phyloP scores from a whole-genome alignment of 805 yeast species.

The Starmerella stigmatis region DNA sequence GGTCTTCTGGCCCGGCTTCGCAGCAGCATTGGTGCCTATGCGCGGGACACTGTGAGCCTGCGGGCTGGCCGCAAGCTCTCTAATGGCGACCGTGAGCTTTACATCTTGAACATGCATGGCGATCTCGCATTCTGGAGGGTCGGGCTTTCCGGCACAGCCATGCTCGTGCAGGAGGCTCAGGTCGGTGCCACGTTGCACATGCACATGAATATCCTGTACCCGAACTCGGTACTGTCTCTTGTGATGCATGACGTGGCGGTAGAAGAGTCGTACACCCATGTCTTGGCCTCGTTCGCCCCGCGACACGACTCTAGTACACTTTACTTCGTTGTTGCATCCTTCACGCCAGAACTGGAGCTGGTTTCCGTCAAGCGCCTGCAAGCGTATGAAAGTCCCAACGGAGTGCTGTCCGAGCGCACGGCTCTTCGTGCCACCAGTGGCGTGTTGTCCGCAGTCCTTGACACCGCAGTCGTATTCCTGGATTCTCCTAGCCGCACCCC shows the following conservation, averaged over 20 bases:
- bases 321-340: conserved; percentile 46
- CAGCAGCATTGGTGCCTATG: conserved; percentile 12
- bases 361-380: conserved; percentile 59
- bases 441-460: conserved; percentile 52
- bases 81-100: conserved; percentile 40
- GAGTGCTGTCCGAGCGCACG: conserved; percentile 35
- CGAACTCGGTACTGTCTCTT: conserved; percentile 43
- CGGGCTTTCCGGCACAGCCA: conserved; percentile 38
- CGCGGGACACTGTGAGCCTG: conserved; percentile 45
- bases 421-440: conserved; percentile 43
- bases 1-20: conserved; percentile 9
- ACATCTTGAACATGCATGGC: conserved; percentile 37
- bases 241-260: conserved; percentile 55
- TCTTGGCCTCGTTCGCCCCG: conserved; percentile 40
- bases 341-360: conserved; percentile 37
- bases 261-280: conserved; percentile 36
- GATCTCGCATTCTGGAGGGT: conserved; percentile 42
- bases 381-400: conserved; percentile 31
- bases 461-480: conserved; percentile 52
- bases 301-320: conserved; percentile 35
- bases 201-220: conserved; percentile 39
- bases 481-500: conserved; percentile 41
- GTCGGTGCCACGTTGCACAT: conserved; percentile 33
- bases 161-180: conserved; percentile 33
- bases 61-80: conserved; percentile 42